phyloP scores from a whole-genome alignment of 148 eudicot genomes.

The Tetragonia tetragonoides region DNA sequence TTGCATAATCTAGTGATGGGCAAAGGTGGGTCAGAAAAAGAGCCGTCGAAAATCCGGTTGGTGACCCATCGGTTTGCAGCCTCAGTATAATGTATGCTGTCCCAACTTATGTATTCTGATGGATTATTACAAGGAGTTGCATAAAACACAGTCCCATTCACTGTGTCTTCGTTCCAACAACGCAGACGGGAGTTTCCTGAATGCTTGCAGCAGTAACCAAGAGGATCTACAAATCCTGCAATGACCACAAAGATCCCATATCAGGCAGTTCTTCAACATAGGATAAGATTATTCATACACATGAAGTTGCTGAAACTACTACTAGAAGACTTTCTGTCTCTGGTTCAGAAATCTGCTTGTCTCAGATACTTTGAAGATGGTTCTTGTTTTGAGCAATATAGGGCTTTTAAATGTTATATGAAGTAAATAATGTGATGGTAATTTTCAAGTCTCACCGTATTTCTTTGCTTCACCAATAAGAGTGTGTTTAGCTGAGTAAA shows the following conservation, averaged over 20 bases:
- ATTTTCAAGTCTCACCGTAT: slow-evolving; percentile 38
- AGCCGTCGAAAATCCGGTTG: slow-evolving; percentile 44
- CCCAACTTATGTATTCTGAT: slow-evolving; percentile 59
- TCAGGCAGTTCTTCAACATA: not conserved
- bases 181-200: not conserved
- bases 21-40: slow-evolving; percentile 24
- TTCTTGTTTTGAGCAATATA: not conserved
- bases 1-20: slow-evolving; percentile 15
- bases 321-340: not conserved
- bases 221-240: slow-evolving; percentile 41
- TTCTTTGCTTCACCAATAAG: slow-evolving; percentile 52
- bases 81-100: slow-evolving; percentile 71
- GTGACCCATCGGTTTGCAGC: slow-evolving; percentile 77
- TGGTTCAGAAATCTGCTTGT: too few relatives aligned
- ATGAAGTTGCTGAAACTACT: not conserved
- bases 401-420: not conserved
- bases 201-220: slow-evolving; percentile 35
- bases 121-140: slow-evolving; percentile 48
- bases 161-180: slow-evolving; percentile 32
- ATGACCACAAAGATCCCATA: slow-evolving; percentile 1
- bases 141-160: slow-evolving; percentile 41
- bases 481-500: slow-evolving; percentile 63
- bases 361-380: not conserved
- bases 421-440: not conserved
- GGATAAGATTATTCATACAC: not conserved